These are phyloP conservation scores for Akebia trifoliata DNA, from an alignment of 164 flowering plant genomes.

Conservation along the genomic window DNA sequence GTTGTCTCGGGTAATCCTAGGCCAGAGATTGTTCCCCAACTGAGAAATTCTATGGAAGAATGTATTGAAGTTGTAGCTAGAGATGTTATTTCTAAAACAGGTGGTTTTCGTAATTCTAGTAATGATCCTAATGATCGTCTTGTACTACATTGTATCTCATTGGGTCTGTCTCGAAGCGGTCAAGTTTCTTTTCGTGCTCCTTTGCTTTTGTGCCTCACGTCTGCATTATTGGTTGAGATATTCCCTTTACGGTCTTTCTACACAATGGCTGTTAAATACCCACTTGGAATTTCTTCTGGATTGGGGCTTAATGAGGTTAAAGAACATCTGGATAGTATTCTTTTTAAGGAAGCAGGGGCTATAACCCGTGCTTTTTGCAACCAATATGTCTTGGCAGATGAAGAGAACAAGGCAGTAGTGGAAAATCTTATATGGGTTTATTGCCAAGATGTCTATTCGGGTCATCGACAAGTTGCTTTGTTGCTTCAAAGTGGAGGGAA, in stretches of 20 bases:
- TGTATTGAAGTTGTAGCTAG: conserved; percentile 42
- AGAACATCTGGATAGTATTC: conserved; percentile 44
- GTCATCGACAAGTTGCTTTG: conserved; percentile 49
- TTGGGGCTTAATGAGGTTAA: conserved; percentile 31
- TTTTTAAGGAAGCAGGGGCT: conserved; percentile 84
- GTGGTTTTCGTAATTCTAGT: conserved; percentile 5
- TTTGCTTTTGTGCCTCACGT: conserved; percentile 50
- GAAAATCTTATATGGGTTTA: conserved; percentile 72
- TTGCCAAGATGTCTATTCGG: conserved; percentile 56
- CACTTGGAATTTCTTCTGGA: conserved; percentile 10
- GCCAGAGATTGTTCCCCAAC: conserved; percentile 21
- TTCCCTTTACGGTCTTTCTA: conserved; percentile 60
- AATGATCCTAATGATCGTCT: conserved; percentile 27
- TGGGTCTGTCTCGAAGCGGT: conserved; percentile 71
- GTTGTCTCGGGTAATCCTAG: conserved; percentile 21
- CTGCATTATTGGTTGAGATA: conserved; percentile 54
- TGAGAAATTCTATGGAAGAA: conserved; percentile 52
- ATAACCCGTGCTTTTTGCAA: conserved; percentile 72
- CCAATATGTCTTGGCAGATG: conserved; percentile 59
- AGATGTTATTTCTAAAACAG: conserved; percentile 33
- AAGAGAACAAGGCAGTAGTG: conserved; percentile 46
- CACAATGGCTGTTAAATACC: conserved; percentile 19
- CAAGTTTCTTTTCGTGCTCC: conserved; percentile 35
- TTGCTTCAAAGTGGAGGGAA: conserved; percentile 38
- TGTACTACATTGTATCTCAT: conserved; percentile 55